A percentile compares a stretch with the other conserved stretches of the same genome.
These are phyloP conservation scores for Rhodotorula taiwanensis DNA, from an alignment of 768 basidiomycete species.

Conservation along the genomic window DNA sequence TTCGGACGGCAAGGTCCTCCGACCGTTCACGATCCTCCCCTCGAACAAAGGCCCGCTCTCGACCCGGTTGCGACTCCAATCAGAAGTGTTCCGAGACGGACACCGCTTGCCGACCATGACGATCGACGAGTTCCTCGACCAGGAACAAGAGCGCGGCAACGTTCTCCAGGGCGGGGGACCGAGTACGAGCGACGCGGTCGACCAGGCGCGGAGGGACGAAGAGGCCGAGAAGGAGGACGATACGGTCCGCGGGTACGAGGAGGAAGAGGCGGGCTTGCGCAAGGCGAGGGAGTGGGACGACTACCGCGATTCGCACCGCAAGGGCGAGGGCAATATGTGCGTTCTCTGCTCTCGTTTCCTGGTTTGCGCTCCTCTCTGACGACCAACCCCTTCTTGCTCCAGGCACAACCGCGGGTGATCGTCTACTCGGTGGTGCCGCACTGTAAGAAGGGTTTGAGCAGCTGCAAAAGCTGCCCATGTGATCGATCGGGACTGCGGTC, in stretches of 20 bases:
- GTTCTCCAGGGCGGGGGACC: conserved; percentile 83
- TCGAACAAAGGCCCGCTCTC: conserved; percentile 44
- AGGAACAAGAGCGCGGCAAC: conserved; percentile 75
- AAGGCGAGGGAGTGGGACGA: conserved; percentile 77
- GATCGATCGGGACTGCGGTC: too few relatives aligned
- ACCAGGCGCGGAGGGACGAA: conserved; percentile 45
- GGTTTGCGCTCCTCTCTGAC: neutral
- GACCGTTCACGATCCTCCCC: conserved; percentile 88
- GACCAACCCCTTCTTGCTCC: neutral
- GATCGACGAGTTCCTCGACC: conserved; percentile 85
- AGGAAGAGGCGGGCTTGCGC: conserved; percentile 59
- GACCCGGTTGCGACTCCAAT: conserved; percentile 65
- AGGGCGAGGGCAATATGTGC: conserved; percentile 78
- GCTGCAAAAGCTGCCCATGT: too few relatives aligned
- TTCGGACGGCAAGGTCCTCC: conserved; percentile 57
- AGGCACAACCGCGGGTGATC: conserved; percentile 13
- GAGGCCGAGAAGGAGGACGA: conserved; percentile 53
- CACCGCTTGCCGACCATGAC: conserved; percentile 90
- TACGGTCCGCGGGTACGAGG: conserved; percentile 67
- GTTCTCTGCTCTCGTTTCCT: neutral
- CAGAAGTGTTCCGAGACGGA: conserved; percentile 74
- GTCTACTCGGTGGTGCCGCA: neutral
- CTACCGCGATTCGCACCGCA: conserved; percentile 76
- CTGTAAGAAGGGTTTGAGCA: too few relatives aligned
- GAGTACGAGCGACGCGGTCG: conserved; percentile 43